Conservation (phyloP, 108 stramenopile genomes). For the Nannochloropsis oceanica region DNA sequence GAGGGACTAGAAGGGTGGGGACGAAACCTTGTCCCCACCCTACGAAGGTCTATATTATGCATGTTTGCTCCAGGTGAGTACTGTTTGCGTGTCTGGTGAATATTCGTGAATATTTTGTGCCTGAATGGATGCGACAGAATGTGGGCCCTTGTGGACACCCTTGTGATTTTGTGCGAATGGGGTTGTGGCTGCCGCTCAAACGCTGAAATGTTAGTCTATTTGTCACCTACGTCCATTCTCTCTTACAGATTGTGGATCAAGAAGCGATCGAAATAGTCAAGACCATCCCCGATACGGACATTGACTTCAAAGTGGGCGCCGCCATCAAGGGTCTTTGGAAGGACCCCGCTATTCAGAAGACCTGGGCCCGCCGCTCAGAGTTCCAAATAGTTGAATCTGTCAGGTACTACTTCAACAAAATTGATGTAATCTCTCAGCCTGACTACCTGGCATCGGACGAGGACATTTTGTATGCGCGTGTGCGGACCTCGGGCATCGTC, state of each 20-base stretch:
- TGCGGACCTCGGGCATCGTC: constrained; percentile 43
- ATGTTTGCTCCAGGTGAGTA: too few relatives aligned
- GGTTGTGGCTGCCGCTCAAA: not conserved
- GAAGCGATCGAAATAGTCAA: constrained; percentile 27
- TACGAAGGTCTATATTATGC: not conserved
- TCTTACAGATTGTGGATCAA: constrained; percentile 2
- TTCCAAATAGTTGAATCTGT: constrained; percentile 46
- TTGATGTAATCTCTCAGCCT: constrained; percentile 35
- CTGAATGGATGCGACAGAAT: too few relatives aligned
- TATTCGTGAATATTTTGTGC: too few relatives aligned
- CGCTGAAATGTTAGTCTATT: not conserved
- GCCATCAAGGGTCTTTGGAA: constrained; percentile 39
- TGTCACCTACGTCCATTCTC: not conserved
- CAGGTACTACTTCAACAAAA: constrained; percentile 43
- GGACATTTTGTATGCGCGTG: constrained; percentile 43
- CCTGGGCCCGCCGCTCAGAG: constrained; percentile 39
- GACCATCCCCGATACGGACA: constrained; percentile 27
- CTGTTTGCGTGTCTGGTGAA: too few relatives aligned
- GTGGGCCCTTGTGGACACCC: too few relatives aligned
- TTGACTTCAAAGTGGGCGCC: constrained; percentile 25
- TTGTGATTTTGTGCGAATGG: not conserved
- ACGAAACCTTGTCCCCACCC: not conserved
- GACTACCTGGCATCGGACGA: constrained; percentile 39
- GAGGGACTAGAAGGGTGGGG: not conserved
- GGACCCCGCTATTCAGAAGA: constrained; percentile 30